Conservation (phyloP, 345 rosid species). For the Passiflora organensis region DNA sequence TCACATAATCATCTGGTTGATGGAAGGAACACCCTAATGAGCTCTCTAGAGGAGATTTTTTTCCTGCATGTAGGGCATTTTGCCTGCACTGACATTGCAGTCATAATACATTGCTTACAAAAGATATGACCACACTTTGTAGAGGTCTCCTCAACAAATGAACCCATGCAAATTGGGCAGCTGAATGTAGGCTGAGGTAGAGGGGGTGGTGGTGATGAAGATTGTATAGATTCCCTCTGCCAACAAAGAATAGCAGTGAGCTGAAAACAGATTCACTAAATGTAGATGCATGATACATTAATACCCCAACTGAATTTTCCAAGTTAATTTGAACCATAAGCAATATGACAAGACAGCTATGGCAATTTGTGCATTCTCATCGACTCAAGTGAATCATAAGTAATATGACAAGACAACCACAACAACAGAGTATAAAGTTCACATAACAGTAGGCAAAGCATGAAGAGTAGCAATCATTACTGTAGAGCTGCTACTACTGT, state of each 20-base stretch:
- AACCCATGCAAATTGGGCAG: constrained; percentile 90
- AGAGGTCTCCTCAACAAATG: constrained; percentile 63
- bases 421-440: not conserved
- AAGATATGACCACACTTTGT: constrained; percentile 97
- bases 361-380: not conserved
- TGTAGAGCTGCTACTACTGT: constrained; percentile 29
- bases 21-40: constrained; percentile 90
- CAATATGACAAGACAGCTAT: not conserved
- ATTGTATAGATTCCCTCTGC: constrained; percentile 31
- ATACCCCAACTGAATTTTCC: not conserved
- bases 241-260: constrained; percentile 2
- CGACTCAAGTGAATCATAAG: not conserved
- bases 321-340: not conserved
- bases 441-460: not conserved
- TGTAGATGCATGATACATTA: not conserved
- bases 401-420: not conserved
- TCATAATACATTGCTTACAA: constrained; percentile 67
- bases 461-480: constrained; percentile 26
- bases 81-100: constrained; percentile 47
- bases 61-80: constrained; percentile 95
- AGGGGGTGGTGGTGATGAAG: constrained; percentile 32
- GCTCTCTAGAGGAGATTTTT: constrained; percentile 47
- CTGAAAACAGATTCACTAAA: not conserved
- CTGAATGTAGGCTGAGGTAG: constrained; percentile 65
- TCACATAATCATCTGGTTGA: constrained; percentile 27